Evolutionary conservation across 257 asterid genomes (phyloP), one percentile per base, ranked within the genome.

Genomic region (Capsicum baccatum): DNA sequence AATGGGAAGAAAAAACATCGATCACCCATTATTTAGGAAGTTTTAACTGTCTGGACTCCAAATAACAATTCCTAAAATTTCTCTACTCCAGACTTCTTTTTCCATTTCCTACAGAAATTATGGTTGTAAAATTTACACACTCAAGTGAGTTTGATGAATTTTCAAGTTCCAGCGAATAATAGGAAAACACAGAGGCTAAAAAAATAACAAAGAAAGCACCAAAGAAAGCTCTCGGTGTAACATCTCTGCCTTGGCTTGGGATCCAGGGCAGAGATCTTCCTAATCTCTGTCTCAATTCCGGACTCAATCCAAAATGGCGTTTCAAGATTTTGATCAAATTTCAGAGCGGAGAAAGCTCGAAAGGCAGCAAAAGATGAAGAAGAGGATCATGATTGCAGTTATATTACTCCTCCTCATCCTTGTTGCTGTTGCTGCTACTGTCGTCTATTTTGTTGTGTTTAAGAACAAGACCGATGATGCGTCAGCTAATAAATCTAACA

Each of bases 251-350:
- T 94, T 93, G 97, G 97, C 90, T 90, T 81, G 78, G 79, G 81
- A 73, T 86, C 88, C 88, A 84, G 83, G 85, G 73, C 87, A 86
- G 91, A 91, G 98, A 83, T 86, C 48, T 47, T 26, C 54, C 26
- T 81, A 74, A 81, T 57, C 83, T 79, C 85, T 74, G 86, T 67
- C 86, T 56, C 58, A 3, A 15, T 48, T 11, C 2, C 50, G 37
- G 10, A 52, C 56, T 13, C 1, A 55, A 59, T 79, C 17, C 19
- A 79, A 63, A 86, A 94, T 94, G 99, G 98, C 99, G 6, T 94
- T 97, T 87, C 98, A 94, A 86, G 99, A 97, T 89, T 94, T 97
- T 87, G 99, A 97, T 90, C 91, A 89, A 50, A 94, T 97, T 58
- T 85, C 94, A 0, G 94, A 93, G 78, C 98, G 98, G 74, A 63